A percentile compares a stretch with the other conserved stretches of the same genome.
Conservation (phyloP, 495 filamentous ascomycete genomes). For the Hypoxylon rickii region DNA sequence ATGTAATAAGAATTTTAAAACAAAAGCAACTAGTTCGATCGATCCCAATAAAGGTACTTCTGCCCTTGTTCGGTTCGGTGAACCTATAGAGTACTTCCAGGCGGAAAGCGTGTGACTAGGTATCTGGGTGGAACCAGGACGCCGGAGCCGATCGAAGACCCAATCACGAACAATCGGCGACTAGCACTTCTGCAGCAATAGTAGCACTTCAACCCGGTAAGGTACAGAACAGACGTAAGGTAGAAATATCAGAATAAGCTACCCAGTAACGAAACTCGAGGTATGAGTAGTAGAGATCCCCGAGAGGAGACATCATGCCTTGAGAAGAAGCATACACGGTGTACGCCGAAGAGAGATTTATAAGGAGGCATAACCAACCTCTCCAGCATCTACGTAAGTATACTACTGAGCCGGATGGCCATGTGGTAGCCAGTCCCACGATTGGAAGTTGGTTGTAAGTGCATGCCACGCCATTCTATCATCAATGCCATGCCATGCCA, state of each 20-base stretch:
- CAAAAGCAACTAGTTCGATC: conserved; percentile 15
- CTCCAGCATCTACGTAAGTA: conserved; percentile 14
- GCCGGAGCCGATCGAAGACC: conserved; percentile 13
- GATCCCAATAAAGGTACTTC: conserved; percentile 7
- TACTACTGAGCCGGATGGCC: conserved; percentile 13
- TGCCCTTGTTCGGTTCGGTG: conserved; percentile 21
- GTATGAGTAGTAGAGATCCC: not conserved
- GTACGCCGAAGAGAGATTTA: conserved; percentile 10
- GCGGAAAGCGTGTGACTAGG: conserved; percentile 15
- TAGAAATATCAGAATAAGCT: not conserved
- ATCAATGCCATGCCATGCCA: conserved; percentile 35
- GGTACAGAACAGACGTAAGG: not conserved
- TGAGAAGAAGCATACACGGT: conserved; percentile 15
- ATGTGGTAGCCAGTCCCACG: conserved; percentile 27
- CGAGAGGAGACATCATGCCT: conserved; percentile 8
- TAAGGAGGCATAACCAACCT: conserved; percentile 20
- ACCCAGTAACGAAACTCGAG: not conserved
- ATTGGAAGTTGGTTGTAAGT: conserved; percentile 28
- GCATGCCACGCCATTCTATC: conserved; percentile 35
- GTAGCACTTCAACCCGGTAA: conserved; percentile 1
- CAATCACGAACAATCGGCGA: conserved; percentile 9
- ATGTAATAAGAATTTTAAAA: conserved; percentile 5
- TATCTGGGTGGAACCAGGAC: conserved; percentile 9
- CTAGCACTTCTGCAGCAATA: conserved; percentile 9
- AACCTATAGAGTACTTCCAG: conserved; percentile 12